Evolutionary conservation across 768 basidiomycete genomes (phyloP).

Genomic region (Boletus bicolor): DNA sequence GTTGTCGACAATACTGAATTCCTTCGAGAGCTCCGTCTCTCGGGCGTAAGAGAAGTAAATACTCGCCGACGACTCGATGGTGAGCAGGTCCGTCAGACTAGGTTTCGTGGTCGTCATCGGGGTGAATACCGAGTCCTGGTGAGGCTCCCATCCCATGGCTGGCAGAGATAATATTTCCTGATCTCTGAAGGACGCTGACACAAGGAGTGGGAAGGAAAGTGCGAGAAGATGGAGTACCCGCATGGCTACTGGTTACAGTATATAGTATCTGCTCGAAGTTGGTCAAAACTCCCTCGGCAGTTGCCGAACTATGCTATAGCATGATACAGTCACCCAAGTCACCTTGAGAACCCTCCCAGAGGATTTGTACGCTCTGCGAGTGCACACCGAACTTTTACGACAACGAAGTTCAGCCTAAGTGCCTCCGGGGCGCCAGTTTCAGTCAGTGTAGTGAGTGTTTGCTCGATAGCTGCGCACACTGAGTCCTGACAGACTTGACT

Average conservation of each 20-base stretch:
- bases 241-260: slow-evolving; percentile 13
- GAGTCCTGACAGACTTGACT: no score
- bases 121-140: slow-evolving; percentile 15
- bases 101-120: slow-evolving; percentile 48
- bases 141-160: slow-evolving; percentile 11
- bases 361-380: no score
- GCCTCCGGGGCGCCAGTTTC: no score
- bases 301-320: not conserved
- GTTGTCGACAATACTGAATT: slow-evolving; percentile 36
- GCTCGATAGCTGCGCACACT: no score
- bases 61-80: slow-evolving; percentile 68
- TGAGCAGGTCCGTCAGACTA: slow-evolving; percentile 71
- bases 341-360: no score
- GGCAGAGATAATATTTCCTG: slow-evolving; percentile 26
- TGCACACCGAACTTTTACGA: no score
- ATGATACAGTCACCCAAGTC: no score
- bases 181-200: slow-evolving; percentile 27
- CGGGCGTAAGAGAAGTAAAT: slow-evolving; percentile 85
- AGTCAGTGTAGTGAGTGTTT: no score
- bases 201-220: slow-evolving; percentile 31
- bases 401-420: no score
- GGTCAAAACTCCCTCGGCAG: not conserved
- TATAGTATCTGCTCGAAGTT: not conserved
- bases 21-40: slow-evolving; percentile 58
- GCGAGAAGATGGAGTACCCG: slow-evolving; percentile 18